Evolutionary conservation across 2,329 filamentous ascomycete genomes (phyloP).

Genomic region (Trichophyton benhamiae): DNA sequence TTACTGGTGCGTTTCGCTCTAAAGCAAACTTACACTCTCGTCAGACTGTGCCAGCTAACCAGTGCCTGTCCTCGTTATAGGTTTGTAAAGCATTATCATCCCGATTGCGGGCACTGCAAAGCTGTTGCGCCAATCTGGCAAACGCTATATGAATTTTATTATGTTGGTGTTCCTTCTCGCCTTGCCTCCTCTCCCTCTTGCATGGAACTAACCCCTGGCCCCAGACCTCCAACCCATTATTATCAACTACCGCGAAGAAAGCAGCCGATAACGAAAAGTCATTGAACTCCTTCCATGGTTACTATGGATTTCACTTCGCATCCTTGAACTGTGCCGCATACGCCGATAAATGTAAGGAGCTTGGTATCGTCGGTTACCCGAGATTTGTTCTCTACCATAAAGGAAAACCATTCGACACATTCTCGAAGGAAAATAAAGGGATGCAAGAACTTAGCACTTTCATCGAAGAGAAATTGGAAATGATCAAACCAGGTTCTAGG

Average conservation of each 20-base stretch:
- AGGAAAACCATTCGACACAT: conserved; percentile 52
- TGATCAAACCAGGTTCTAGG: conserved; percentile 67
- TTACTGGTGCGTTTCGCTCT: conserved; percentile 33
- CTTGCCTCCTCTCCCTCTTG: not conserved
- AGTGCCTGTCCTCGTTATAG: conserved; percentile 20
- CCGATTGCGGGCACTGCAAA: conserved; percentile 56
- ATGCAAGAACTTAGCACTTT: conserved; percentile 55
- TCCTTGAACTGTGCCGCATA: conserved; percentile 75
- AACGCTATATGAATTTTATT: conserved; percentile 89
- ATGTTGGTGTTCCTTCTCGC: conserved; percentile 22
- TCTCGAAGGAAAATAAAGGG: conserved; percentile 51
- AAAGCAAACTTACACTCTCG: not conserved
- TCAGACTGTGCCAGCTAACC: not conserved
- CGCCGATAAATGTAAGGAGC: conserved; percentile 60
- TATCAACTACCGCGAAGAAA: conserved; percentile 35
- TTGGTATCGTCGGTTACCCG: conserved; percentile 60
- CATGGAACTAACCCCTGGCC: conserved; percentile 16
- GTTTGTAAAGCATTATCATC: conserved; percentile 44
- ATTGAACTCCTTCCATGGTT: conserved; percentile 59
- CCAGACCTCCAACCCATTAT: conserved; percentile 63
- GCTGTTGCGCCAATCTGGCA: conserved; percentile 75
- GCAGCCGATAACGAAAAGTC: conserved; percentile 39
- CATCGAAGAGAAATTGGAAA: conserved; percentile 65
- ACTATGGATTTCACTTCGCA: conserved; percentile 82
- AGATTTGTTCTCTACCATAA: conserved; percentile 70